Evolutionary conservation across 768 basidiomycete species (phyloP), one percentile per base, ranked within the genome.

Genomic region (Epithele typhae): DNA sequence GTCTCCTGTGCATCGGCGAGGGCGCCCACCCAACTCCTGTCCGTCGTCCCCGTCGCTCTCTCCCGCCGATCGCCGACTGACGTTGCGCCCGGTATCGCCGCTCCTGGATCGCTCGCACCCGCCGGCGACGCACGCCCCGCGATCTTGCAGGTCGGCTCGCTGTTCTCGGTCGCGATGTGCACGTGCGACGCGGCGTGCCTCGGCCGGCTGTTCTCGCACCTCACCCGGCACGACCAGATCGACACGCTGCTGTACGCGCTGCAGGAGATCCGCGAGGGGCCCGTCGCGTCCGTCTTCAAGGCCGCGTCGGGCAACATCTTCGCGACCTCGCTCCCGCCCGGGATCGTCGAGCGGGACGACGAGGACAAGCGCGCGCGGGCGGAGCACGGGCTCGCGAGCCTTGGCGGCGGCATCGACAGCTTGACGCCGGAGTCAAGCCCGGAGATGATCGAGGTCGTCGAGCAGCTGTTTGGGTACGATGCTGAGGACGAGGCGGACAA

Each of bases 111-210:
- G n/a, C n/a, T n/a, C n/a, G n/a, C n/a, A n/a, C n/a, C n/a, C n/a
- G n/a, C n/a, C n/a, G n/a, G n/a, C n/a, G n/a, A n/a, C n/a, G n/a
- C 8, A 30, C 27, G 14, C 27, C 27, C 27, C 14, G 7, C 27
- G 7, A 7, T 30, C 36, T 4, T 21, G n/a, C 45, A 50, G 48
- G 34, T 24, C 25, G 48, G 52, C 19, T 53, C 51, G 10, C 8
- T 46, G 37, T 53, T 51, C 38, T 17, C 50, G 11, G 25, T 50
- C 35, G 58, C 53, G 14, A 55, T 65, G 51, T 60, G 61, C 1
- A 48, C 58, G 8, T 61, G 64, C 39, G 68, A 69, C 52, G 64
- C 59, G 5, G 64, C 60, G 1, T 55, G 61, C 3, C 61, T 69
- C 42, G 65, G 64, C 27, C 59, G 60, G 37, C 58, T 69, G 17